phyloP scores from a whole-genome alignment of 1,284 basidiomycete species.

The Inonotus obliquus region DNA sequence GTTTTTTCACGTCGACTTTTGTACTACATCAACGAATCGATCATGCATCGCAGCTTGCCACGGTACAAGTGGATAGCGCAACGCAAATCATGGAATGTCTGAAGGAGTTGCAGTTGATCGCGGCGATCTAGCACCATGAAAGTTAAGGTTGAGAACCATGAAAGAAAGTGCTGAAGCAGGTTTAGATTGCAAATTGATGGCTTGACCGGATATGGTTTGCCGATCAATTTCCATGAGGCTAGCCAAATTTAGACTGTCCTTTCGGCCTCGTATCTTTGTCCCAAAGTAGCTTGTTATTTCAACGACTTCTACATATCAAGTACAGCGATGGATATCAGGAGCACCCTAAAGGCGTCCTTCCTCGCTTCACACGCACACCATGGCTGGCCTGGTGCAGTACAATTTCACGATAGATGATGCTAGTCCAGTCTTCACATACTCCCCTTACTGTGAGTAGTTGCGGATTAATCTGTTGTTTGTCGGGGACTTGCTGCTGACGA shows the following conservation, averaged over 20 bases:
- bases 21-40: no score
- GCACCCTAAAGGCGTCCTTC: background rate
- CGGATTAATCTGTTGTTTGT: background rate
- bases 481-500: background rate
- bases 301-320: background rate
- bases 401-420: constrained; percentile 16
- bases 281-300: background rate
- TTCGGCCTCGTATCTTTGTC: background rate
- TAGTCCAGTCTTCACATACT: constrained; percentile 10
- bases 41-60: no score
- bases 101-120: no score
- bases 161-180: background rate
- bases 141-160: background rate
- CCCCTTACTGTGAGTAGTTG: constrained; percentile 11
- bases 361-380: constrained; percentile 2
- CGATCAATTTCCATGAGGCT: background rate
- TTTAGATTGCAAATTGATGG: background rate
- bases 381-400: constrained; percentile 11
- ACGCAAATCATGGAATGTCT: no score
- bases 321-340: background rate
- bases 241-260: background rate
- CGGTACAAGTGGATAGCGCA: no score
- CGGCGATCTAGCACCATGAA: no score
- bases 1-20: no score
- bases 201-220: background rate